Percentiles rank a stretch among this genome's conserved stretches.
These are phyloP conservation scores for Ottelia alismoides DNA, from an alignment of 106 monocot genomes.

Conservation along the genomic window DNA sequence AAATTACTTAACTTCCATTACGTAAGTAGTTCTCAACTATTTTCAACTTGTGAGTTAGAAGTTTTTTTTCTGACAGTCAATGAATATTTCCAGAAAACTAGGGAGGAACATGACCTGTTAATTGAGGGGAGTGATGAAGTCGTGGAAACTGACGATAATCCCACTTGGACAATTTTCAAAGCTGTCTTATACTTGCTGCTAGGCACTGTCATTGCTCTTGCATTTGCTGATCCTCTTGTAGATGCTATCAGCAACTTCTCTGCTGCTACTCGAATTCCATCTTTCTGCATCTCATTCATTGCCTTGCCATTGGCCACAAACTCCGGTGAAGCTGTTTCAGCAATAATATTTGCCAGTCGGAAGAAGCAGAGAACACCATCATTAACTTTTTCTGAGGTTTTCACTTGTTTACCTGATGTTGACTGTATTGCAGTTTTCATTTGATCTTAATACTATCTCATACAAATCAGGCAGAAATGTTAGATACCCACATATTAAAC, in stretches of 20 bases:
- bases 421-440: too few species aligned
- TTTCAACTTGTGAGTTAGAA: not conserved
- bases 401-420: too few species aligned
- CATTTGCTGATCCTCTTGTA: conserved; percentile 22
- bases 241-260: conserved; percentile 19
- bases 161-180: not conserved
- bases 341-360: conserved; percentile 18
- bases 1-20: conserved; percentile 57
- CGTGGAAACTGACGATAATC: conserved; percentile 7
- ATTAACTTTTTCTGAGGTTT: conserved; percentile 22
- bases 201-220: conserved; percentile 10
- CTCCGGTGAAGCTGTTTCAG: conserved; percentile 21
- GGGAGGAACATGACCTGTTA: conserved; percentile 10
- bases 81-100: conserved; percentile 5
- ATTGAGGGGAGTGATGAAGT: conserved; percentile 4
- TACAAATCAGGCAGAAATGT: too few species aligned
- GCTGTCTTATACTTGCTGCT: conserved; percentile 6
- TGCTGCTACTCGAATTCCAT: conserved; percentile 13
- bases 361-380: conserved; percentile 13
- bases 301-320: conserved; percentile 22
- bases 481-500: too few species aligned
- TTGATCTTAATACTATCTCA: too few species aligned
- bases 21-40: conserved; percentile 22
- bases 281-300: conserved; percentile 27
- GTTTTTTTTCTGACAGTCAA: not conserved